Conservation (phyloP, 768 basidiomycete species). For the Psilocybe subaeruginosa region DNA sequence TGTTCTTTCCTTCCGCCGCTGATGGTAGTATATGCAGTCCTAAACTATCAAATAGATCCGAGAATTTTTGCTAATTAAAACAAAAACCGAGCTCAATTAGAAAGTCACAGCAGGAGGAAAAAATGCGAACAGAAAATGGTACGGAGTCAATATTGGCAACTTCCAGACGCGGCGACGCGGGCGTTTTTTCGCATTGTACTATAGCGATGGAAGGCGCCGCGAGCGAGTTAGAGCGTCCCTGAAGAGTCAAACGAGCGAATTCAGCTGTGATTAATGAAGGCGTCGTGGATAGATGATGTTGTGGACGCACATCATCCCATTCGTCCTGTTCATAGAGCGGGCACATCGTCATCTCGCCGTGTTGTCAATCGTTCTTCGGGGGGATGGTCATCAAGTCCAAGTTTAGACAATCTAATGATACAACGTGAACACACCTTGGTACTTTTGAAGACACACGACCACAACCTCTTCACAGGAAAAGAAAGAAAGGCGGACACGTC, state of each 20-base stretch:
- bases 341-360: slow-evolving; percentile 3
- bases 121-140: slow-evolving; percentile 24
- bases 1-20: neutral
- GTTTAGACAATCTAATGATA: neutral
- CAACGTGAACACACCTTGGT: neutral
- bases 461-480: neutral
- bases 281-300: neutral
- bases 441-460: neutral
- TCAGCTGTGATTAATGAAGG: neutral
- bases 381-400: no score
- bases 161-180: slow-evolving; percentile 20
- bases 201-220: slow-evolving; percentile 6
- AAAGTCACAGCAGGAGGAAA: neutral
- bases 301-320: neutral
- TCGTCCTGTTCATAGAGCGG: slow-evolving; percentile 4
- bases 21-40: slow-evolving; percentile 14
- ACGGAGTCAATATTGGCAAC: slow-evolving; percentile 20
- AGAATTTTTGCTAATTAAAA: slow-evolving; percentile 32
- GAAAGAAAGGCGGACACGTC: neutral
- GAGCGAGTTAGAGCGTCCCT: slow-evolving; percentile 4
- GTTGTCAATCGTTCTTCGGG: neutral
- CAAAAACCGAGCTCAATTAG: slow-evolving; percentile 11
- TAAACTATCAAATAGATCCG: slow-evolving; percentile 29
- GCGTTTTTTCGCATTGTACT: neutral
- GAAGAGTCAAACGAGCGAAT: neutral